These are phyloP conservation scores for Zangia roseola DNA, from an alignment of 768 basidiomycete genomes.

Conservation along the genomic window DNA sequence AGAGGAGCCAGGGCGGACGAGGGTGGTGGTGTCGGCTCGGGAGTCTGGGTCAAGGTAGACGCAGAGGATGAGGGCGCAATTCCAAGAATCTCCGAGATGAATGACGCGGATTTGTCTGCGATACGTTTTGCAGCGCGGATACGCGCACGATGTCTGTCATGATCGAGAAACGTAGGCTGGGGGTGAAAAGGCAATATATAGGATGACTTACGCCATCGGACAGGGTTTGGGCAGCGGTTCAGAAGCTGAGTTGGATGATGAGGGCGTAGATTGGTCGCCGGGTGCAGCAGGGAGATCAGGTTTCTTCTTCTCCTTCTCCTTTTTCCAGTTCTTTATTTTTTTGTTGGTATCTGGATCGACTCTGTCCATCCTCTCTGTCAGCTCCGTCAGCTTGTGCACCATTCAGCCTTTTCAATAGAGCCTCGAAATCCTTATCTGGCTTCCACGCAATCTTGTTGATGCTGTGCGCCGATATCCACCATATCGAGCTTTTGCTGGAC, in stretches of 20 bases:
- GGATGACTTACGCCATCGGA: conserved; percentile 32
- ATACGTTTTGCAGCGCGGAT: conserved; percentile 80
- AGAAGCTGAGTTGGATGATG: background rate
- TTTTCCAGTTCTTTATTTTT: conserved; percentile 30
- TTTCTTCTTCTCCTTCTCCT: conserved; percentile 30
- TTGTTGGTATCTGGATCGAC: conserved; percentile 16
- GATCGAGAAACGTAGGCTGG: conserved; percentile 3
- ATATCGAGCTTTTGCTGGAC: conserved; percentile 82
- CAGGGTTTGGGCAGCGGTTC: conserved; percentile 19
- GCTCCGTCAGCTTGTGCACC: too few species aligned
- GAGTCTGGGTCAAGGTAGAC: conserved; percentile 33
- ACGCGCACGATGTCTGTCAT: conserved; percentile 74
- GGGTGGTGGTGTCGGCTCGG: conserved; percentile 37
- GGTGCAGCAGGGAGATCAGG: conserved; percentile 23
- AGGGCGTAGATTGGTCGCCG: background rate
- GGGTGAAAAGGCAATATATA: background rate
- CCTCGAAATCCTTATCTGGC: conserved; percentile 83
- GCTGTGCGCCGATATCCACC: conserved; percentile 80
- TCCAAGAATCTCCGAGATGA: conserved; percentile 92
- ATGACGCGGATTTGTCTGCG: conserved; percentile 65
- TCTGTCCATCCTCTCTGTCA: conserved; percentile 9
- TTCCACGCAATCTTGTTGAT: conserved; percentile 78
- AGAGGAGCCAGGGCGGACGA: conserved; percentile 25
- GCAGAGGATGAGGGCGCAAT: conserved; percentile 46
- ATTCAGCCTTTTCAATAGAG: conserved; percentile 66